Base-by-base conservation (phyloP, 2,329 filamentous ascomycete species). In the Apiospora malaysiana region DNA sequence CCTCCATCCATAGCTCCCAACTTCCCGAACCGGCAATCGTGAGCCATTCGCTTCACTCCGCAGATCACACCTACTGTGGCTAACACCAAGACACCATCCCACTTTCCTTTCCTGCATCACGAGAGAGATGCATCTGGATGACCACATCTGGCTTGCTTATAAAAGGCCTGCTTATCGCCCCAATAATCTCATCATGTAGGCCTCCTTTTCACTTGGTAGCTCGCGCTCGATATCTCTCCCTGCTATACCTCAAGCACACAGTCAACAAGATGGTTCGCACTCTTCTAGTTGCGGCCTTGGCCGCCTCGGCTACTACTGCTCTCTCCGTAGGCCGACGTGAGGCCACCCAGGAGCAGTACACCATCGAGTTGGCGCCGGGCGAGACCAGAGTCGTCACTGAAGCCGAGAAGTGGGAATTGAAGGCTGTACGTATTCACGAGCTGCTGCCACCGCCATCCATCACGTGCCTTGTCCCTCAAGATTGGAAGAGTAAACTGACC, bases 331-430 rank as follows among this genome's bases (percentile, higher is more conserved):
- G 67, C n/a, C 67, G 67, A 66, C 73, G 73, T 12, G 71, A 43
- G 23, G 75, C 73, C 43, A 71, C 74, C 9, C 68, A 72, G 66
- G 71, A 76, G 46, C 69, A 78, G 3, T 77, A 75, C 71, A 78
- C 76, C 16, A 75, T 94, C 72, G 91, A 94, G 82, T 82, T 93
- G 10, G 86, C 85, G n/a, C 90, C 90, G 8, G 90, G 90, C 68
- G 86, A 91, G 76, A 91, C 88, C 43, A 83, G 85, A 83, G 91
- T 90, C 87, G 89, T 94, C 37, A 92, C 89, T 0, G 92, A 94
- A 74, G 90, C 93, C 65, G 89, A 93, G 81, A 94, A 94, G 80
- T 93, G 91, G 90, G 87, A 86, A 73, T 80, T 94, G 67, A 88
- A 90, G 78, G 83, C 90, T 77, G 91, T 92, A 84, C 69, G 85